Evolutionary conservation across 2,329 filamentous ascomycete genomes (phyloP), one percentile per base, ranked within the genome.

Genomic region (Stromatinia cepivora): DNA sequence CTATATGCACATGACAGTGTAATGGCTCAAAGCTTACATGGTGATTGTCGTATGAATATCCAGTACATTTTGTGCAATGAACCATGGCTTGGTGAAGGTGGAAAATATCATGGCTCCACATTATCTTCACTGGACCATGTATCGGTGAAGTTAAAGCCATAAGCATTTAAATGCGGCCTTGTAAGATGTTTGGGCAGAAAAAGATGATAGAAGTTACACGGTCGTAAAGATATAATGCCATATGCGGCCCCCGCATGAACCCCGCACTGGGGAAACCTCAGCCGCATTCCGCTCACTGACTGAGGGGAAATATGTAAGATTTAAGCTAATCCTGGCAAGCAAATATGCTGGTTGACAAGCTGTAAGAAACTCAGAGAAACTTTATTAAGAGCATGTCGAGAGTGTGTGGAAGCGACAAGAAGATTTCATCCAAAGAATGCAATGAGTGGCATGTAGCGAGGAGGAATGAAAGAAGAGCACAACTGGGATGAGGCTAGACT

Each of bases 161-260:
- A 68, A 68, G 48, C 57, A 68, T 54, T 45, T 13, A 28, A 48
- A n/a, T 62, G 13, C 11, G 54, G 66, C 46, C 46, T 46, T 63
- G 59, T 63, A 54, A 39, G 25, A 66, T 56, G 48, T 42, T 54
- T 15, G 50, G 63, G 48, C 25, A 45, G 31, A 52, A 36, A 62
- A 36, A 39, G 9, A 52, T 39, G 45, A 50, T 50, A 52, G 9
- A 64, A 28, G 46, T 64, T 64, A 66, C 50, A 57, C 63, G 1
- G 17, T 56, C 50, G 31, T 39, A n/a, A 50, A 9, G 25, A 36
- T 63, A 50, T 31, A 34, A 6, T 61, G 61, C 45, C 34, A 50
- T 48, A 46, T 65, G 45, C 31, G 59, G 31, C 46, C 46, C n/a
- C n/a, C 57, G 63, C 50, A 42, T 45, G 10, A 56, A 56, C 50